Evolutionary conservation across 192 early-diverging fungal species (phyloP).

Genomic region (Nowakowskiella sp.): DNA sequence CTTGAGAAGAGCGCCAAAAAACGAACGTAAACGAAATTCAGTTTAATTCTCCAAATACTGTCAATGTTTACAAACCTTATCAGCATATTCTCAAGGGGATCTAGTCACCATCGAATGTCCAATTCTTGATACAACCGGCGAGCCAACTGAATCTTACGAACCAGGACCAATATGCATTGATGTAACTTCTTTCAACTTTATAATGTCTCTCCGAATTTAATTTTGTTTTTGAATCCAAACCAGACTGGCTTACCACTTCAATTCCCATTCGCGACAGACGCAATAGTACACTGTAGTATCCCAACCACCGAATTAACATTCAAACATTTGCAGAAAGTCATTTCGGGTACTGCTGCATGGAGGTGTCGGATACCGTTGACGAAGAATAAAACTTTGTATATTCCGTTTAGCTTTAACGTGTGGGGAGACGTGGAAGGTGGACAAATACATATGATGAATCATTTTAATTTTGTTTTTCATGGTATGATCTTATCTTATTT

Average conservation of each 20-base stretch:
- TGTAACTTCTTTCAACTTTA: slow-evolving; percentile 8
- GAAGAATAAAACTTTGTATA: slow-evolving; percentile 10
- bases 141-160: slow-evolving; percentile 5
- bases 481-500: neutral
- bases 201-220: neutral
- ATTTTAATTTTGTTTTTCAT: slow-evolving; percentile 13
- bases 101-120: slow-evolving; percentile 20
- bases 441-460: slow-evolving; percentile 23
- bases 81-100: slow-evolving; percentile 16
- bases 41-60: too few species aligned
- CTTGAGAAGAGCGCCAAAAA: too few species aligned
- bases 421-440: slow-evolving; percentile 18
- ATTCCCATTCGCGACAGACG: slow-evolving; percentile 18
- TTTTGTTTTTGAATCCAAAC: neutral
- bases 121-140: slow-evolving; percentile 10
- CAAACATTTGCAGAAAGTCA: neutral
- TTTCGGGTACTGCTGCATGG: slow-evolving; percentile 11
- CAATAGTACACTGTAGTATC: slow-evolving; percentile 14
- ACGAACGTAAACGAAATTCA: too few species aligned
- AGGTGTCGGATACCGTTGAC: slow-evolving; percentile 15
- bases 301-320: slow-evolving; percentile 4
- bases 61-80: too few species aligned
- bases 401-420: slow-evolving; percentile 16
- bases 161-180: slow-evolving; percentile 16
- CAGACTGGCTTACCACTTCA: slow-evolving; percentile 14